Percentiles rank a stretch among this genome's conserved stretches.
Evolutionary conservation across 495 filamentous ascomycete genomes (phyloP).

Genomic region (Penicillium simplicissimum): DNA sequence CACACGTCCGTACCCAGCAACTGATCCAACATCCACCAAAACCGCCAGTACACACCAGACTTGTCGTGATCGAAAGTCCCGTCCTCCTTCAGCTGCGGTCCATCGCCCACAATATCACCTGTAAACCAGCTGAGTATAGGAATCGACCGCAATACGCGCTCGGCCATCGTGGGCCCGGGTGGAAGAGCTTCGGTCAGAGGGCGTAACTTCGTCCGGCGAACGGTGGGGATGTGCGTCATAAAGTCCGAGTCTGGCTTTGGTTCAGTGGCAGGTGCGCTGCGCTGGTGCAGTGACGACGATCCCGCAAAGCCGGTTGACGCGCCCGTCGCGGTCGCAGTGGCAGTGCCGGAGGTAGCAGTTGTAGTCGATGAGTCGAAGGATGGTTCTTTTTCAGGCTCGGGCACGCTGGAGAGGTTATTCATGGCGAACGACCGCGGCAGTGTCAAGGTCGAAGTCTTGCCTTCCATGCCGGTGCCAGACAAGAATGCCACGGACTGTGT

Average conservation of each 20-base stretch:
- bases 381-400: constrained; percentile 31
- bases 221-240: constrained; percentile 52
- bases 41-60: constrained; percentile 77
- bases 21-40: constrained; percentile 51
- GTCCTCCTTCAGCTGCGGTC: constrained; percentile 71
- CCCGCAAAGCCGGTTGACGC: constrained; percentile 40
- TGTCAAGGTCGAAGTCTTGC: constrained; percentile 38
- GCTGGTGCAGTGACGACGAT: constrained; percentile 42
- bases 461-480: constrained; percentile 32
- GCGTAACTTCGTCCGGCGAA: constrained; percentile 54
- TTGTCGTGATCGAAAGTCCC: constrained; percentile 77
- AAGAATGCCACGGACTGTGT: constrained; percentile 44
- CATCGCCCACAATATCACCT: constrained; percentile 76
- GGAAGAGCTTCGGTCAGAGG: constrained; percentile 61
- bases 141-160: constrained; percentile 61
- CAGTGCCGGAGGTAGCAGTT: constrained; percentile 63
- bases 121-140: constrained; percentile 69
- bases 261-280: constrained; percentile 27
- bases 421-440: constrained; percentile 49
- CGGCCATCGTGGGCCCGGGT: constrained; percentile 59
- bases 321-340: constrained; percentile 42
- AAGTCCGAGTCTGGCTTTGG: constrained; percentile 45
- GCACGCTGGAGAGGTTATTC: constrained; percentile 41
- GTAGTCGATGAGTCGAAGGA: constrained; percentile 39
- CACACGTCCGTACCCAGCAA: constrained; percentile 51